phyloP scores from a whole-genome alignment of 768 basidiomycete species.

The Hygrocybe coccinea region DNA sequence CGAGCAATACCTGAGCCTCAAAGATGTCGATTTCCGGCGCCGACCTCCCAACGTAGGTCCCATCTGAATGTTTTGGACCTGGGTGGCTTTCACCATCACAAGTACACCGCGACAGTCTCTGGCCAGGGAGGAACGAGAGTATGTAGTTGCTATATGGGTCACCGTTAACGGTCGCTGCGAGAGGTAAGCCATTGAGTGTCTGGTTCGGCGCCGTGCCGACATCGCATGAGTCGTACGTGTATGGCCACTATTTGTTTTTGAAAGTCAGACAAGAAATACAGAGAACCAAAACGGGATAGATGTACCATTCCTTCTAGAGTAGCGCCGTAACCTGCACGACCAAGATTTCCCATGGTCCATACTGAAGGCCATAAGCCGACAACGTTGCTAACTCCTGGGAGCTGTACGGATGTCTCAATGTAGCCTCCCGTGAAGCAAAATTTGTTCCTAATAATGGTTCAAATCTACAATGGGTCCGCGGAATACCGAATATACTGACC shows the following conservation, averaged over 20 bases:
- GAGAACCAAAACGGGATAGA: not conserved
- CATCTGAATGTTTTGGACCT: slow-evolving; percentile 70
- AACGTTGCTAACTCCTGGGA: slow-evolving; percentile 65
- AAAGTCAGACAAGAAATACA: not conserved
- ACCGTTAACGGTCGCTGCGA: slow-evolving; percentile 57
- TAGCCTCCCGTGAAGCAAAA: slow-evolving; percentile 86
- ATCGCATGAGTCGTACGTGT: slow-evolving; percentile 78
- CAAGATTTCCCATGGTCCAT: slow-evolving; percentile 70
- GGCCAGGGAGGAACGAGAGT: slow-evolving; percentile 76
- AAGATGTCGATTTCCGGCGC: slow-evolving; percentile 91
- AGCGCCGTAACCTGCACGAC: slow-evolving; percentile 82
- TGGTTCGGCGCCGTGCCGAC: slow-evolving; percentile 83
- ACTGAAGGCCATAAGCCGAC: slow-evolving; percentile 73
- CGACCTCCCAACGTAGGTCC: slow-evolving; percentile 71
- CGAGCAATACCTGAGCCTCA: slow-evolving; percentile 59
- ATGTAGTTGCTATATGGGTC: slow-evolving; percentile 39
- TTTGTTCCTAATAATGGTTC: slow-evolving; percentile 56
- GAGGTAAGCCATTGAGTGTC: slow-evolving; percentile 62
- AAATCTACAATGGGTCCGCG: slow-evolving; percentile 22
- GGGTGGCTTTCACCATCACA: slow-evolving; percentile 80
- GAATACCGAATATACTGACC: slow-evolving; percentile 27
- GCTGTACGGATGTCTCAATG: slow-evolving; percentile 56
- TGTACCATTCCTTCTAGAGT: slow-evolving; percentile 72
- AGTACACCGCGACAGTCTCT: slow-evolving; percentile 81
- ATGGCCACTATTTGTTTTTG: slow-evolving; percentile 59